A percentile compares a stretch with the other conserved stretches of the same genome.
Evolutionary conservation across 768 basidiomycete genomes (phyloP).

Genomic region (Rhodotorula taiwanensis): DNA sequence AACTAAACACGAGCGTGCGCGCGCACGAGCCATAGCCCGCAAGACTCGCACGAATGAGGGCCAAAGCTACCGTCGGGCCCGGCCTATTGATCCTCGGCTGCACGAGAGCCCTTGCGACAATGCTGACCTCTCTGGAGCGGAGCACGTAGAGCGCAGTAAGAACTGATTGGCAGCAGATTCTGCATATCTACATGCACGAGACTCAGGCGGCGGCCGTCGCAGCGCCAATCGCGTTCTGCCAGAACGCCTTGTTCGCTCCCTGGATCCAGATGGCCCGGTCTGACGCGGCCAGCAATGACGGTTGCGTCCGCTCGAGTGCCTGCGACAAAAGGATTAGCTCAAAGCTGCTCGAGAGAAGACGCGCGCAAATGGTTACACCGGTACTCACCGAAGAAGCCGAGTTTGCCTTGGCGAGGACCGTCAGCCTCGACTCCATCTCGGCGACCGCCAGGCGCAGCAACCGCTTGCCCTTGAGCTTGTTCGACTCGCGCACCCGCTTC

Average conservation of each 20-base stretch:
- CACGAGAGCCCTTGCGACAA: too few relatives aligned
- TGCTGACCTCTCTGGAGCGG: too few relatives aligned
- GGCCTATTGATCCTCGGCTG: too few relatives aligned
- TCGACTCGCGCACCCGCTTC: not conserved
- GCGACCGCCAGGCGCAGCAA: constrained; percentile 16
- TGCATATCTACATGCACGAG: too few relatives aligned
- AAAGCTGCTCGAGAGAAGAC: not conserved
- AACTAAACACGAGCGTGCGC: too few relatives aligned
- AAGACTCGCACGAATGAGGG: too few relatives aligned
- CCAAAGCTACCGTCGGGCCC: too few relatives aligned
- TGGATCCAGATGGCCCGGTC: constrained; percentile 31
- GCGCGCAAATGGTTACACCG: not conserved
- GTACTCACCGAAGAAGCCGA: not conserved
- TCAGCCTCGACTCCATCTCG: constrained; percentile 28
- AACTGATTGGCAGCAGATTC: too few relatives aligned
- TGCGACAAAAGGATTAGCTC: not conserved
- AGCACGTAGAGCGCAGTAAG: too few relatives aligned
- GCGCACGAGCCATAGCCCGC: too few relatives aligned
- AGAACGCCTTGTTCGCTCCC: constrained; percentile 23
- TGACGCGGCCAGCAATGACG: constrained; percentile 16
- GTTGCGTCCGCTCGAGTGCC: constrained; percentile 16
- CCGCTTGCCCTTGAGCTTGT: not conserved
- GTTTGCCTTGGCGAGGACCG: constrained; percentile 1
- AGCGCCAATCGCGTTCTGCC: not conserved
- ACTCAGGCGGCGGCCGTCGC: not conserved